A percentile compares a stretch with the other conserved stretches of the same genome.
These are phyloP conservation scores for Akanthomyces dipterigenus DNA, from an alignment of 2,329 filamentous ascomycete species.

Conservation along the genomic window DNA sequence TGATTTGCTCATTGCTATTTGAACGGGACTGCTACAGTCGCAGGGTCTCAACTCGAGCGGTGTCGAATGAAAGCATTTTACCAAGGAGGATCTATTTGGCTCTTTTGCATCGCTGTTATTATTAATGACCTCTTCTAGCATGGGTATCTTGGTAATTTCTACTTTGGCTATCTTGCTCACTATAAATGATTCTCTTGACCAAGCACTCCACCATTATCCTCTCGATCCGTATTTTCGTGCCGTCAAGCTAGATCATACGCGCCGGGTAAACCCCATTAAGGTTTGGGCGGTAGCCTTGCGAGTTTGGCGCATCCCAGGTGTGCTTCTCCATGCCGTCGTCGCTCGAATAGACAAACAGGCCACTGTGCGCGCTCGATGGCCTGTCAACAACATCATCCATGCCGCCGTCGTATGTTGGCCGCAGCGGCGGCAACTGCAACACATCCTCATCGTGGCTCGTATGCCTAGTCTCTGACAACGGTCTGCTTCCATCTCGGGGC, in stretches of 20 bases:
- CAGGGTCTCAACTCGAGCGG: not conserved
- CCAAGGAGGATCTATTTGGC: not conserved
- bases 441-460: not conserved
- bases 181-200: not conserved
- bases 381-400: not conserved
- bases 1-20: not conserved
- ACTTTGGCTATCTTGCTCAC: not conserved
- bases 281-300: not conserved
- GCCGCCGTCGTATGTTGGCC: not conserved
- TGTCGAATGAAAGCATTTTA: not conserved
- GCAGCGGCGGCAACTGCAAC: not conserved
- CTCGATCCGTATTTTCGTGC: not conserved
- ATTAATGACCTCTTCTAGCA: not conserved
- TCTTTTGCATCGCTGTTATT: not conserved
- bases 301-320: not conserved
- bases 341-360: constrained; percentile 9
- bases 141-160: not conserved
- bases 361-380: not conserved
- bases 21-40: not conserved
- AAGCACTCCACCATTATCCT: not conserved
- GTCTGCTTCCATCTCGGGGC: not conserved
- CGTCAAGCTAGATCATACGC: not conserved
- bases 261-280: not conserved
- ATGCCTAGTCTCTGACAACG: not conserved
- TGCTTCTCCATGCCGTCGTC: not conserved